Conservation (phyloP, 73 alveolate genomes). For the Tetrahymena thermophila region DNA sequence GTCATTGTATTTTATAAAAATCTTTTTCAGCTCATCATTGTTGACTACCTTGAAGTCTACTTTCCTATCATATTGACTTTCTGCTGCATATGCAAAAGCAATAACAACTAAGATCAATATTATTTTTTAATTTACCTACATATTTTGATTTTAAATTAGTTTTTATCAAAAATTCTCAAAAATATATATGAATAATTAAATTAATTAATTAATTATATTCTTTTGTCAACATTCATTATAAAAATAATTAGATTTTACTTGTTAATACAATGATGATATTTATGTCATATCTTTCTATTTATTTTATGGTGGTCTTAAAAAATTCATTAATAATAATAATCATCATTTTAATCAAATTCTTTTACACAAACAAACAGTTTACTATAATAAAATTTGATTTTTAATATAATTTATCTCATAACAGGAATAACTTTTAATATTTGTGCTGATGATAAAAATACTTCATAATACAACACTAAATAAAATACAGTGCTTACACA, state of each 20-base stretch:
- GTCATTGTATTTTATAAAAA: not conserved
- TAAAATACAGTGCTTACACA: too few species aligned
- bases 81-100: not conserved
- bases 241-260: not conserved
- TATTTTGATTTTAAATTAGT: not conserved
- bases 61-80: not conserved
- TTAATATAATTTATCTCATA: too few species aligned
- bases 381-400: too few species aligned
- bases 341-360: not conserved
- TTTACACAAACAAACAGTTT: not conserved
- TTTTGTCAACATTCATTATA: not conserved
- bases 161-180: not conserved
- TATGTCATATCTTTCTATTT: not conserved
- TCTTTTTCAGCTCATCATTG: not conserved
- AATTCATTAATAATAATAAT: not conserved
- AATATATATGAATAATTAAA: too few species aligned
- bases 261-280: not conserved
- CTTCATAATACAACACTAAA: too few species aligned
- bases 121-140: not conserved
- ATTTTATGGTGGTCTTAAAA: not conserved
- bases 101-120: not conserved
- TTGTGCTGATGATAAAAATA: too few species aligned
- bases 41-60: not conserved
- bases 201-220: not conserved
- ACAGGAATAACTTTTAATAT: too few species aligned